Evolutionary conservation across 2,329 filamentous ascomycete species (phyloP).

Genomic region (Aspergillus sp.): DNA sequence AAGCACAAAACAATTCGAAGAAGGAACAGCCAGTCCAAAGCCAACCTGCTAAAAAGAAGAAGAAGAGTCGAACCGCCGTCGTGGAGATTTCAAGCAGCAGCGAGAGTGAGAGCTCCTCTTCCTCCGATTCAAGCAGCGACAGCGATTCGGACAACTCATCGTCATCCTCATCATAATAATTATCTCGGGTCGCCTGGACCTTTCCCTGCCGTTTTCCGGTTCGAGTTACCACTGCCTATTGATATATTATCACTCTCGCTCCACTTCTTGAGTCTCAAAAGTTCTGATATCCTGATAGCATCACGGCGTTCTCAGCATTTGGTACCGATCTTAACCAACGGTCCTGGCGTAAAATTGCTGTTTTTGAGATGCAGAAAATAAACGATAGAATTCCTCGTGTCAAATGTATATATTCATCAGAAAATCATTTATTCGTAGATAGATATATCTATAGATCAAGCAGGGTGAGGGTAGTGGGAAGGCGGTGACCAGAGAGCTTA

Average conservation of each 20-base stretch:
- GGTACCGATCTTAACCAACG: not conserved
- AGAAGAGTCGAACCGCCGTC: constrained; percentile 36
- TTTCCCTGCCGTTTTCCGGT: not conserved
- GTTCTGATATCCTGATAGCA: constrained; percentile 16
- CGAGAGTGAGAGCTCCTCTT: constrained; percentile 15
- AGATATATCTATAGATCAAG: not conserved
- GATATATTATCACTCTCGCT: not conserved
- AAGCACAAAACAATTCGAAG: constrained; percentile 2
- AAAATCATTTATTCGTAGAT: not conserved
- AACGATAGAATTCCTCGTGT: not conserved
- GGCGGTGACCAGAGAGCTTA: constrained; percentile 35
- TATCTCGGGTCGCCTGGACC: not conserved
- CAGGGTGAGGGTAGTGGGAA: constrained; percentile 14
- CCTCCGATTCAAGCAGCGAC: constrained; percentile 17
- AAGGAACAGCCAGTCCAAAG: not conserved
- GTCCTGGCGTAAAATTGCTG: not conserved
- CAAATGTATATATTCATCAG: not conserved
- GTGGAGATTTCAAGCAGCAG: constrained; percentile 44
- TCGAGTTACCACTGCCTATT: not conserved
- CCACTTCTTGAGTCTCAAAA: constrained; percentile 10
- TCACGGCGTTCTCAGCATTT: constrained; percentile 4
- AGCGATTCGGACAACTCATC: constrained; percentile 9
- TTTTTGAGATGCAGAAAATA: not conserved
- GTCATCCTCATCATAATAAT: not conserved
- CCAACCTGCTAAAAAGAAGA: not conserved